Evolutionary conservation across 805 yeast species (phyloP).

Genomic region (Barnettozyma wickerhamii): DNA sequence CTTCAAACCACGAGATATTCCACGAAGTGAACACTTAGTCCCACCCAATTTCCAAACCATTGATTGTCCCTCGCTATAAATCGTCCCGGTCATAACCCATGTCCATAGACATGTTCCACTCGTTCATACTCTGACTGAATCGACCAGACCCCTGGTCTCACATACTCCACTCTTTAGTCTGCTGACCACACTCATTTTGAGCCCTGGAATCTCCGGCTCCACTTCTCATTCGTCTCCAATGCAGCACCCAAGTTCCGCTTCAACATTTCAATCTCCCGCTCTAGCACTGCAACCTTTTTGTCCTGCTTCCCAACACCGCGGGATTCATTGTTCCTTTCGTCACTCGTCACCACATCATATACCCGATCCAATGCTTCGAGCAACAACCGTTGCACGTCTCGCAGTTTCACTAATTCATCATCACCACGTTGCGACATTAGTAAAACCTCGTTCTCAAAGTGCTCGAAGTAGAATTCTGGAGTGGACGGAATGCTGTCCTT

Average conservation of each 20-base stretch:
- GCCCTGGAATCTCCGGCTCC: slow-evolving; percentile 19
- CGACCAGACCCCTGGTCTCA: too few species aligned
- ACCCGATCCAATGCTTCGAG: slow-evolving; percentile 14
- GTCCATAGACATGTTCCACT: too few species aligned
- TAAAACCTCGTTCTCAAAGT: slow-evolving; percentile 5
- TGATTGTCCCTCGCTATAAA: too few species aligned
- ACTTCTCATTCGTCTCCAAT: slow-evolving; percentile 25
- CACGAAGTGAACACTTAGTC: too few species aligned
- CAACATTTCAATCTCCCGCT: slow-evolving; percentile 14
- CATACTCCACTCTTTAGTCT: neutral
- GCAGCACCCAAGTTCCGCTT: slow-evolving; percentile 17
- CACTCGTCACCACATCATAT: slow-evolving; percentile 14
- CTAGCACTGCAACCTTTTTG: slow-evolving; percentile 3
- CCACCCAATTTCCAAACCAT: too few species aligned
- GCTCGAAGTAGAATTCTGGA: slow-evolving; percentile 7
- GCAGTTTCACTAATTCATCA: neutral
- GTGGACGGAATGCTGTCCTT: slow-evolving; percentile 4
- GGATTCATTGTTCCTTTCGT: too few species aligned
- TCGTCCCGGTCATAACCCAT: too few species aligned
- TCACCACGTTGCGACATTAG: neutral
- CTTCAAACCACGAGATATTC: too few species aligned
- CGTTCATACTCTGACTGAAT: too few species aligned
- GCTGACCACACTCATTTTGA: neutral
- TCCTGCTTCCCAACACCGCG: too few species aligned
- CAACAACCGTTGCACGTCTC: slow-evolving; percentile 5